Percentiles rank a stretch among this genome's conserved stretches.
Evolutionary conservation across 148 eudicot species (phyloP).

Genomic region (Vaccinium darrowii): DNA sequence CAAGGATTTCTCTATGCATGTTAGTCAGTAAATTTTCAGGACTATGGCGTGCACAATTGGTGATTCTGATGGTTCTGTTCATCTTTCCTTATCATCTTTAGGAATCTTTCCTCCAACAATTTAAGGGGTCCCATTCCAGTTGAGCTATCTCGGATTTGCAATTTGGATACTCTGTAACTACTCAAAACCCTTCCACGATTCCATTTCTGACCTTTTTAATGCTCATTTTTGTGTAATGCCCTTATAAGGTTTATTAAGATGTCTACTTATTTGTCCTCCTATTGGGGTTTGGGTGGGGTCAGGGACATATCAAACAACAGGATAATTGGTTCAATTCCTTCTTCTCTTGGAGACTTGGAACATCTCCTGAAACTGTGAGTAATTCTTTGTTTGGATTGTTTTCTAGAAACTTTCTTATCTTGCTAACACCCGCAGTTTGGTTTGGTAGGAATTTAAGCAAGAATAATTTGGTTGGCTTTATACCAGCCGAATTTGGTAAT

Average conservation of each 20-base stretch:
- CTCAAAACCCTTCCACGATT: neutral
- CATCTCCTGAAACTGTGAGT: constrained; percentile 94
- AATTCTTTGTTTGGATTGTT: neutral
- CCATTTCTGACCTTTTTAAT: neutral
- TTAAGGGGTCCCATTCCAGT: constrained; percentile 83
- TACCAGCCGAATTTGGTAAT: constrained; percentile 92
- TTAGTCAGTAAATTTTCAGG: constrained; percentile 1
- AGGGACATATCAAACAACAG: constrained; percentile 88
- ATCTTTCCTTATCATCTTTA: constrained; percentile 18
- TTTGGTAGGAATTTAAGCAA: constrained; percentile 66
- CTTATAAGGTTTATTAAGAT: neutral
- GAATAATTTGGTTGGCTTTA: constrained; percentile 57
- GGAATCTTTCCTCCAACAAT: constrained; percentile 87
- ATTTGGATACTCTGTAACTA: constrained; percentile 88
- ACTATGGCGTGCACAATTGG: neutral
- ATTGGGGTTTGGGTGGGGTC: neutral
- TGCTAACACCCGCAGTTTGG: constrained; percentile 9
- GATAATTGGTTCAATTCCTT: constrained; percentile 74
- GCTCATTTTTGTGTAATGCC: neutral
- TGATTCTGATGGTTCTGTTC: neutral
- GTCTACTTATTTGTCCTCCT: neutral
- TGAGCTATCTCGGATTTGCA: constrained; percentile 91
- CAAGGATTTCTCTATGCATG: neutral
- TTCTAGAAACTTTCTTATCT: neutral
- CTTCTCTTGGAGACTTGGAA: constrained; percentile 93